Base-by-base conservation (phyloP, 192 early-diverging fungal genomes). In the Helicostylum pulchrum region DNA sequence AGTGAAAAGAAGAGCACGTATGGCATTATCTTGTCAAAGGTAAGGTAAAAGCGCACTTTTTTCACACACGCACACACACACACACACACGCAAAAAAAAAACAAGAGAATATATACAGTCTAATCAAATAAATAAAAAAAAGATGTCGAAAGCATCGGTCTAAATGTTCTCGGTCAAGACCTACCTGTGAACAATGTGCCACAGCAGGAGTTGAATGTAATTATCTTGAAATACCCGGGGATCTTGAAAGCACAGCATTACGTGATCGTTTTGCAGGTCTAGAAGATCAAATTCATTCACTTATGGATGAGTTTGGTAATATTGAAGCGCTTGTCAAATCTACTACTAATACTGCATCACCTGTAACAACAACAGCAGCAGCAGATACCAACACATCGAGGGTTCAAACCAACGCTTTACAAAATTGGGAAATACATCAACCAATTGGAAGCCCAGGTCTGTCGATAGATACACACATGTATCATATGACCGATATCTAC, bases 171-270 rank as follows among this genome's bases (percentile, higher is more conserved):
- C 49, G 71, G 2, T 53, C 61, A 53, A 59, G 71, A 20, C 71
- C 71, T 47, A 49, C 20, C 7, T 73, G 71, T 62, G 56, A 60
- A 12, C 65, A 73, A 43, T 73, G 71, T 53, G 21, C 42, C 20
- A 31, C 47, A 15, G 66, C 66, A 7, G 71, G 54, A 31, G 61
- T 63, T 15, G 65, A 53, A 20, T 73, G 71, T 54, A 61, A 42
- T 31, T 73, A 73, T 17, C 32, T 73, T 7, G 66, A 73, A 42
- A 44, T 54, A 30, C 71, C 71, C n/a, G 71, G 71, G 17, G 71
- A 73, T 64, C 46, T 73, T 9, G 71, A 73, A 61, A 73, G 71
- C n/a, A 73, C 71, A 5, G 71, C 71, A 9, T 50, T 73, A n/a
- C 61, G 71, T 23, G 61, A 67, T 48, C 61, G 71, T 1, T 73